Evolutionary conservation across 73 alveolate genomes (phyloP).

Genomic region (Paramecium sonneborni): DNA sequence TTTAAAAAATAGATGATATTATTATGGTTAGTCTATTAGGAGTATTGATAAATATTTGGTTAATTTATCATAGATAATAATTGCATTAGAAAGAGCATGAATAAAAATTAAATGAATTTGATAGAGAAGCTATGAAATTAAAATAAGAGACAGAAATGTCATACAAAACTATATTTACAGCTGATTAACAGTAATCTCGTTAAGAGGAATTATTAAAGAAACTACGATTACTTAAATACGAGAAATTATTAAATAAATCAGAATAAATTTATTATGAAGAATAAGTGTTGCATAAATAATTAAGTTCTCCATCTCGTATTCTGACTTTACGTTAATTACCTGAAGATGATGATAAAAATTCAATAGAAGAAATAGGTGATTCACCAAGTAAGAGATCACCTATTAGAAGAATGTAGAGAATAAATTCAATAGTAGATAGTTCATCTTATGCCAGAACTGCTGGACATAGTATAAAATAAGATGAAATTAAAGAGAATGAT

Average conservation of each 20-base stretch:
- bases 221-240: not conserved
- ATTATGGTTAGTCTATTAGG: not conserved
- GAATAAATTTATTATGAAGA: not conserved
- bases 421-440: not conserved
- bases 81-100: not conserved
- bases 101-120: slow-evolving; percentile 1
- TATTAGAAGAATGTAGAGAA: not conserved
- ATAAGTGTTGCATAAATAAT: not conserved
- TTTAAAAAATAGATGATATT: not conserved
- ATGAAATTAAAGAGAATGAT: not conserved
- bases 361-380: not conserved
- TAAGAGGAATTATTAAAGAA: slow-evolving; percentile 15
- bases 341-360: not conserved
- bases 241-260: not conserved
- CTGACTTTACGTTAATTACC: not conserved
- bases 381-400: not conserved
- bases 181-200: not conserved
- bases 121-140: slow-evolving; percentile 8
- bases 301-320: slow-evolving; percentile 15
- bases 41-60: not conserved
- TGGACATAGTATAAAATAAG: not conserved
- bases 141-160: slow-evolving; percentile 1
- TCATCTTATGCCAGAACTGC: not conserved
- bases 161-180: not conserved
- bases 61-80: not conserved